Evolutionary conservation across 2,329 filamentous ascomycete species (phyloP).

Genomic region (Alternaria sp.): DNA sequence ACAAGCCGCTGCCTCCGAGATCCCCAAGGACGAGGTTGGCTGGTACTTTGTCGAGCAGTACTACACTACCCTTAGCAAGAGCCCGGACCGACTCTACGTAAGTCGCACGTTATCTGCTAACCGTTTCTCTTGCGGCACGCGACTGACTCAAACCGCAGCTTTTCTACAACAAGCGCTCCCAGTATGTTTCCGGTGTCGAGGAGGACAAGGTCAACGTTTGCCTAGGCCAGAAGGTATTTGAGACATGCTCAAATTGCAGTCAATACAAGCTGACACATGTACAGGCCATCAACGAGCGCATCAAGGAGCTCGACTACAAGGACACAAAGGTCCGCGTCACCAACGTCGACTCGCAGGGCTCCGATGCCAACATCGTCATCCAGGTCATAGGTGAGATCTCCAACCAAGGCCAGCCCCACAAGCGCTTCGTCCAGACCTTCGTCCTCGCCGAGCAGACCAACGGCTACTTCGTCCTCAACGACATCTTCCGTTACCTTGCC

Average conservation of each 20-base stretch:
- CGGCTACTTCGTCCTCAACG: conserved; percentile 97
- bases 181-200: conserved; percentile 92
- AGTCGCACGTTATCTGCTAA: conserved; percentile 26
- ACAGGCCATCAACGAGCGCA: conserved; percentile 91
- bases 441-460: conserved; percentile 95
- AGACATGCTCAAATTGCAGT: not conserved
- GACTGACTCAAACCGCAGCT: conserved; percentile 60
- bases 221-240: conserved; percentile 82
- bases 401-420: conserved; percentile 88
- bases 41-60: conserved; percentile 99
- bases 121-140: not conserved
- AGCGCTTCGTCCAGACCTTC: conserved; percentile 98
- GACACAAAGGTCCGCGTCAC: conserved; percentile 98
- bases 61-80: conserved; percentile 96
- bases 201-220: conserved; percentile 87
- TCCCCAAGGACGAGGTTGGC: conserved; percentile 90
- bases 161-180: conserved; percentile 95
- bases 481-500: conserved; percentile 93
- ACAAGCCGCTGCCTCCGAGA: conserved; percentile 52
- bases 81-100: conserved; percentile 86
- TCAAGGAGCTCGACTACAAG: conserved; percentile 91
- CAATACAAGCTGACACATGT: conserved; percentile 7
- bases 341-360: conserved; percentile 96
- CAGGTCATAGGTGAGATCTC: conserved; percentile 98
- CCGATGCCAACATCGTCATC: conserved; percentile 92